A percentile compares a stretch with the other conserved stretches of the same genome.
phyloP scores from a whole-genome alignment of 192 early-diverging fungal genomes.

The Thoreauomyces humboldtii region DNA sequence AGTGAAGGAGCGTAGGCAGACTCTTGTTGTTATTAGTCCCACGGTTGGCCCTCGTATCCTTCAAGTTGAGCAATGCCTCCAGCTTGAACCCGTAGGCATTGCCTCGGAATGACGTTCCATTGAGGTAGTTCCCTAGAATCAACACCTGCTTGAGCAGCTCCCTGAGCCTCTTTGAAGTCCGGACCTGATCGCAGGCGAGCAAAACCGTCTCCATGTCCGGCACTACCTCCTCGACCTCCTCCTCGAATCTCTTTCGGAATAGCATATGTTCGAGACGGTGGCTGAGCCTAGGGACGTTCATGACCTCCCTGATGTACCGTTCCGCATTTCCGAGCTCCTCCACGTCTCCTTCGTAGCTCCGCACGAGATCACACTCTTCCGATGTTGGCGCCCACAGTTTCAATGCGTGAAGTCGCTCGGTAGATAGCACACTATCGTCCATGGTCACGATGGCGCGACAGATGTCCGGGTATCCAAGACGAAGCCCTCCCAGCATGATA shows the following conservation, averaged over 20 bases:
- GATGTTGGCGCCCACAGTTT: constrained; percentile 36
- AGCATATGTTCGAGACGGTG: constrained; percentile 39
- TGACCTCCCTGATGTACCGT: constrained; percentile 40
- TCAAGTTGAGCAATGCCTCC: constrained; percentile 36
- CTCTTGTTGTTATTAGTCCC: not conserved
- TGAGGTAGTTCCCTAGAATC: constrained; percentile 53
- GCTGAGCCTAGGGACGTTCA: constrained; percentile 37
- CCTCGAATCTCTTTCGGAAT: constrained; percentile 38
- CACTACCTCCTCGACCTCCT: constrained; percentile 47
- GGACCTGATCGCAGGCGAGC: constrained; percentile 35
- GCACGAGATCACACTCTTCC: constrained; percentile 43
- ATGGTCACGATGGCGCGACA: constrained; percentile 36
- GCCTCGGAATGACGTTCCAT: constrained; percentile 48
- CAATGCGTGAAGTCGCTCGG: constrained; percentile 35
- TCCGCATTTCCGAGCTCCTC: constrained; percentile 43
- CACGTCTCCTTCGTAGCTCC: constrained; percentile 40
- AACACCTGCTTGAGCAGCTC: constrained; percentile 38
- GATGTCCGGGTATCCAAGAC: constrained; percentile 34
- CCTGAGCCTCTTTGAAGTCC: constrained; percentile 25
- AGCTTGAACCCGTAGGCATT: constrained; percentile 51
- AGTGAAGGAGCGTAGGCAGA: constrained; percentile 50
- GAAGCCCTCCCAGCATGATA: constrained; percentile 35
- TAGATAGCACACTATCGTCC: constrained; percentile 35
- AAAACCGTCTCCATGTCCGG: constrained; percentile 39
- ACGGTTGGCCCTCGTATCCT: constrained; percentile 40